phyloP scores from a whole-genome alignment of 768 basidiomycete species.

The Russula olivacea region DNA sequence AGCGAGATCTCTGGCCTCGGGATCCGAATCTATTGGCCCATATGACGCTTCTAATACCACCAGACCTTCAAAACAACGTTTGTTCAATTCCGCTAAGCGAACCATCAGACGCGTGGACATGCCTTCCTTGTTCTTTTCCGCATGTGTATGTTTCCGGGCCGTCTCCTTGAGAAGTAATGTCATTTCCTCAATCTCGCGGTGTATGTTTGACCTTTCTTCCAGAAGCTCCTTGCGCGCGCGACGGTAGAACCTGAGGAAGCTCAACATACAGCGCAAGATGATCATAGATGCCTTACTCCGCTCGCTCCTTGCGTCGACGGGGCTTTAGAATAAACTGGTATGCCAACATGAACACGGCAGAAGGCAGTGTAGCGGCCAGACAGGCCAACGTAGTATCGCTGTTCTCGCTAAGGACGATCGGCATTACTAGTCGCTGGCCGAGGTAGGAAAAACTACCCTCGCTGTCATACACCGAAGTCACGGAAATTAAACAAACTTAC shows the following conservation, averaged over 20 bases:
- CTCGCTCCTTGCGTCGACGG: conserved; percentile 46
- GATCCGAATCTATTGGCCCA: conserved; percentile 43
- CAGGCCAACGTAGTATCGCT: conserved; percentile 43
- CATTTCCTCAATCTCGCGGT: conserved; percentile 59
- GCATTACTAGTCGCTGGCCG: conserved; percentile 52
- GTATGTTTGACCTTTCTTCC: conserved; percentile 58
- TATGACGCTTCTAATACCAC: conserved; percentile 73
- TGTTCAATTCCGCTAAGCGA: conserved; percentile 8
- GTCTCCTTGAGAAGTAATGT: conserved; percentile 58
- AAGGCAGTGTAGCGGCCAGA: conserved; percentile 49
- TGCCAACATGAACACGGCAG: conserved; percentile 44
- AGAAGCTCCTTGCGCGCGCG: conserved; percentile 55
- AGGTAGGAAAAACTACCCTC: conserved; percentile 45
- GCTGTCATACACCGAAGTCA: conserved; percentile 22
- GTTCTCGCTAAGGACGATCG: conserved; percentile 51
- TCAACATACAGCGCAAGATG: conserved; percentile 14
- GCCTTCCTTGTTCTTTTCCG: conserved; percentile 68
- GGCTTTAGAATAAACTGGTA: conserved; percentile 57
- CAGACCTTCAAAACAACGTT: conserved; percentile 45
- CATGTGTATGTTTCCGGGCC: conserved; percentile 55
- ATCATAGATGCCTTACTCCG: conserved; percentile 39
- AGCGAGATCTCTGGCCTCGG: conserved; percentile 39
- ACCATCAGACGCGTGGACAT: conserved; percentile 23
- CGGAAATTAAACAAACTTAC: conserved; percentile 30
- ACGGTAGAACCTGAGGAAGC: conserved; percentile 51